A percentile compares a stretch with the other conserved stretches of the same genome.
These are phyloP conservation scores for Vachellia collinsii DNA, from an alignment of 306 rosid genomes.

Conservation along the genomic window DNA sequence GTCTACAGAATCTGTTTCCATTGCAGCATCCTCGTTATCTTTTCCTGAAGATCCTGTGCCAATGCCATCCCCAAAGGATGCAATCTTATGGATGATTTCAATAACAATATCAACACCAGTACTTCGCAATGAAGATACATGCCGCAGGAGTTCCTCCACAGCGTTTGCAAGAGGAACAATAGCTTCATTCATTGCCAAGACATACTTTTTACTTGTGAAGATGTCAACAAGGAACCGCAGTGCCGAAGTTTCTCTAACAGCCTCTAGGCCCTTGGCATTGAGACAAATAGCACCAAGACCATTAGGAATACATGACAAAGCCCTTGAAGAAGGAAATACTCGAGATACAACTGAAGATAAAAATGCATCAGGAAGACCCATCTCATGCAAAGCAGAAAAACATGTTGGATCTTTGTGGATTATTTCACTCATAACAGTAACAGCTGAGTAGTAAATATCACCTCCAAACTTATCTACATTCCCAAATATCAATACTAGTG, in stretches of 20 bases:
- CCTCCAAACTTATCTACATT: constrained; percentile 90
- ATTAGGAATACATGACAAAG: constrained; percentile 89
- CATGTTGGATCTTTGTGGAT: constrained; percentile 97
- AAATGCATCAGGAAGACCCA: constrained; percentile 97
- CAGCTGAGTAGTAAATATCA: constrained; percentile 92
- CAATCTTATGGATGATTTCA: constrained; percentile 80
- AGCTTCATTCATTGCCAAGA: constrained; percentile 89
- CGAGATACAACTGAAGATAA: constrained; percentile 75
- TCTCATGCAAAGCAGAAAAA: constrained; percentile 78
- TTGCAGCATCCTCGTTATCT: constrained; percentile 64
- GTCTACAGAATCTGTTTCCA: constrained; percentile 94
- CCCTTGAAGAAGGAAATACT: constrained; percentile 92
- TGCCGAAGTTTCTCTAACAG: constrained; percentile 79
- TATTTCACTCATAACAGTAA: constrained; percentile 94
- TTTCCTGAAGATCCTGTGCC: constrained; percentile 52
- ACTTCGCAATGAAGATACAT: constrained; percentile 82
- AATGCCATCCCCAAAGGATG: constrained; percentile 66
- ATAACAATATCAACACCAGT: constrained; percentile 88
- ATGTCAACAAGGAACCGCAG: constrained; percentile 81
- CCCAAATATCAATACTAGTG: constrained; percentile 67
- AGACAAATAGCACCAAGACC: constrained; percentile 98
- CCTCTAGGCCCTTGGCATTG: constrained; percentile 90
- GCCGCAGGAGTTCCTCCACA: constrained; percentile 97
- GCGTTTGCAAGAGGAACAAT: constrained; percentile 95
- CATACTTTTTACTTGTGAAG: constrained; percentile 85